A percentile compares a stretch with the other conserved stretches of the same genome.
Conservation (phyloP, 768 basidiomycete species). For the Tricholoma flavovirens region DNA sequence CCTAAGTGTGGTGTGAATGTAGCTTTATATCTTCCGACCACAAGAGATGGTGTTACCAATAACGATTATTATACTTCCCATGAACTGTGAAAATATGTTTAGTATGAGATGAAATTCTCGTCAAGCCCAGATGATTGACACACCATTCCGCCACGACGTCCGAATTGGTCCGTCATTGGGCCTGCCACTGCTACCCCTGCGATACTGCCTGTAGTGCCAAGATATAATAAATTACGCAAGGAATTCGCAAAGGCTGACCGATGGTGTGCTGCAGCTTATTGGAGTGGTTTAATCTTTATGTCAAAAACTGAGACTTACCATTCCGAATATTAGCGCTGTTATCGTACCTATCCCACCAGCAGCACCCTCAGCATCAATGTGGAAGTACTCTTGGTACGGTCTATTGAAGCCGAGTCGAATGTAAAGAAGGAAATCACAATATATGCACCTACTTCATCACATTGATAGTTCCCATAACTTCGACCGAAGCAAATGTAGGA, state of each 20-base stretch:
- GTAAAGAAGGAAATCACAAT: not conserved
- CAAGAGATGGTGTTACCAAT: slow-evolving; percentile 20
- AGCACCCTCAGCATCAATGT: slow-evolving; percentile 31
- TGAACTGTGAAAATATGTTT: slow-evolving; percentile 21
- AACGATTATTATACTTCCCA: slow-evolving; percentile 35
- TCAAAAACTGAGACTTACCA: slow-evolving; percentile 23
- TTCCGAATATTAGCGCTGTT: slow-evolving; percentile 41
- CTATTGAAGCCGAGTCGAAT: slow-evolving; percentile 12
- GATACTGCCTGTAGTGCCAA: slow-evolving; percentile 23
- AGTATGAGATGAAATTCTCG: not conserved
- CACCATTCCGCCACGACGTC: slow-evolving; percentile 42
- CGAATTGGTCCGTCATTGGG: slow-evolving; percentile 36
- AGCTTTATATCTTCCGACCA: not conserved
- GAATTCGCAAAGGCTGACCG: slow-evolving; percentile 17
- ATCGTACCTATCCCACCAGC: slow-evolving; percentile 40
- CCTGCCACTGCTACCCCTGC: slow-evolving; percentile 36
- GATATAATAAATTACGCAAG: not conserved
- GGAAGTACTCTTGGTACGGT: slow-evolving; percentile 37
- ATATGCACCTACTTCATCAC: slow-evolving; percentile 35
- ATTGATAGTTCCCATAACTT: slow-evolving; percentile 44
- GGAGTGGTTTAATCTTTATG: not conserved
- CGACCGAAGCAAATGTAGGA: not conserved
- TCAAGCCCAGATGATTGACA: not conserved
- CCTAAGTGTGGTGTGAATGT: slow-evolving; percentile 24
- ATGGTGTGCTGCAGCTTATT: slow-evolving; percentile 34